A percentile compares a stretch with the other conserved stretches of the same genome.
These are phyloP conservation scores for Pulveroboletus ravenelii DNA, from an alignment of 768 basidiomycete genomes.

Conservation along the genomic window DNA sequence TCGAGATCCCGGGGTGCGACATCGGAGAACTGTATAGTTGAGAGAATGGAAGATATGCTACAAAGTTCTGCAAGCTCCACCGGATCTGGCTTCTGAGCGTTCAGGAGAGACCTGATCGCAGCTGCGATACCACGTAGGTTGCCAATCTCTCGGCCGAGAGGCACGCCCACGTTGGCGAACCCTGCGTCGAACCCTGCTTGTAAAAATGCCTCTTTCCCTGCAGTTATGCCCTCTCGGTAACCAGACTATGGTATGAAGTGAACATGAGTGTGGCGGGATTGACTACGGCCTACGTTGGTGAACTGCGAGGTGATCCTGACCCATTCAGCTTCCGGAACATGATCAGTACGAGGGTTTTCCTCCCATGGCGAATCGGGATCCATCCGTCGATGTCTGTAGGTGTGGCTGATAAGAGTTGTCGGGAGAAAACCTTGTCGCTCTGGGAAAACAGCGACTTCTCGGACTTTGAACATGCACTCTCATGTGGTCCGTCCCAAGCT, in stretches of 20 bases:
- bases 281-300: conserved; percentile 50
- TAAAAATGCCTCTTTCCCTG: conserved; percentile 82
- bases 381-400: conserved; percentile 7
- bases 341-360: conserved; percentile 35
- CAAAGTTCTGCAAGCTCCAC: conserved; percentile 40
- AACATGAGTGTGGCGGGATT: not conserved
- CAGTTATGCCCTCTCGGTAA: conserved; percentile 93
- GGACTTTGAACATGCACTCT: not conserved
- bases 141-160: conserved; percentile 75
- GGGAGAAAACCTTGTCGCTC: not conserved
- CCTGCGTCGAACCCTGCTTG: conserved; percentile 90
- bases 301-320: conserved; percentile 61
- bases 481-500: not conserved
- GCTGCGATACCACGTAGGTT: conserved; percentile 67
- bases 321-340: conserved; percentile 57
- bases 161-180: conserved; percentile 67
- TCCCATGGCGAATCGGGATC: conserved; percentile 56
- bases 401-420: not conserved
- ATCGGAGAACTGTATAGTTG: conserved; percentile 60
- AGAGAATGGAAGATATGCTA: conserved; percentile 52
- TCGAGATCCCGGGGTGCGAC: conserved; percentile 73
- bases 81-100: conserved; percentile 22
- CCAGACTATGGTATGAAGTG: conserved; percentile 54
- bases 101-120: conserved; percentile 56
- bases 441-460: not conserved